These are phyloP conservation scores for Daldinia grandis DNA, from an alignment of 495 filamentous ascomycete genomes.

Conservation along the genomic window DNA sequence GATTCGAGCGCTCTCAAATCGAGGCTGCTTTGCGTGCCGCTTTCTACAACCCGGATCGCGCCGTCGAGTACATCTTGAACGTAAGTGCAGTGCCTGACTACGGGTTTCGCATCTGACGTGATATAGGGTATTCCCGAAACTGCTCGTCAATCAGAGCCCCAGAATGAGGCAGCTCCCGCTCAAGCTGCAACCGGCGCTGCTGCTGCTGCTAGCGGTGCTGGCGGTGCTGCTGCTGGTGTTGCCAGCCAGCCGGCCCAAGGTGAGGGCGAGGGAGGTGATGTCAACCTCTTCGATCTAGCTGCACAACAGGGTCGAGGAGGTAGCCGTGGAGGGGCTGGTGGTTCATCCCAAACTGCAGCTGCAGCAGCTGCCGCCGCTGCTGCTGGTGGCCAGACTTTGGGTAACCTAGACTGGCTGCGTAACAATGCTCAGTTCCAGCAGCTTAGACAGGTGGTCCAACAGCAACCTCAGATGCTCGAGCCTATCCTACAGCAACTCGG, in stretches of 20 bases:
- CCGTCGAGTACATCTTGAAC: constrained; percentile 91
- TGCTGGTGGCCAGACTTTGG: constrained; percentile 65
- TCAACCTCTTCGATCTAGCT: constrained; percentile 95
- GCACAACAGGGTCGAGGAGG: constrained; percentile 73
- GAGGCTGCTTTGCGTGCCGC: constrained; percentile 95
- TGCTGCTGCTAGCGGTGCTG: too few relatives aligned
- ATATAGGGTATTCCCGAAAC: constrained; percentile 89
- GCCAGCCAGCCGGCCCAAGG: constrained; percentile 48
- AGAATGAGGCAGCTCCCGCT: constrained; percentile 46
- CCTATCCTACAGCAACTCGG: constrained; percentile 95
- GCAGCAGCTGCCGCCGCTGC: constrained; percentile 60
- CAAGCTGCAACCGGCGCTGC: constrained; percentile 51
- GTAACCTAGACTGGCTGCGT: constrained; percentile 92
- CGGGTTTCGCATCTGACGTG: neutral
- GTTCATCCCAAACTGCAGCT: constrained; percentile 50
- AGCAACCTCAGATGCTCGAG: constrained; percentile 97
- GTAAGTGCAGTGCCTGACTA: constrained; percentile 59
- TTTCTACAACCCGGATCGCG: constrained; percentile 95
- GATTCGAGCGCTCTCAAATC: constrained; percentile 85
- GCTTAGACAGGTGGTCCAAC: constrained; percentile 93
- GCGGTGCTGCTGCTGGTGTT: constrained; percentile 47
- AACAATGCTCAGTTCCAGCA: constrained; percentile 98
- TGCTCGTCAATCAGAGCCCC: constrained; percentile 62
- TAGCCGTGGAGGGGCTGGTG: constrained; percentile 48
- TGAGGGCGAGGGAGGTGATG: constrained; percentile 73